Evolutionary conservation across 306 rosid genomes (phyloP).

Genomic region (Oemleria cerasiformis): DNA sequence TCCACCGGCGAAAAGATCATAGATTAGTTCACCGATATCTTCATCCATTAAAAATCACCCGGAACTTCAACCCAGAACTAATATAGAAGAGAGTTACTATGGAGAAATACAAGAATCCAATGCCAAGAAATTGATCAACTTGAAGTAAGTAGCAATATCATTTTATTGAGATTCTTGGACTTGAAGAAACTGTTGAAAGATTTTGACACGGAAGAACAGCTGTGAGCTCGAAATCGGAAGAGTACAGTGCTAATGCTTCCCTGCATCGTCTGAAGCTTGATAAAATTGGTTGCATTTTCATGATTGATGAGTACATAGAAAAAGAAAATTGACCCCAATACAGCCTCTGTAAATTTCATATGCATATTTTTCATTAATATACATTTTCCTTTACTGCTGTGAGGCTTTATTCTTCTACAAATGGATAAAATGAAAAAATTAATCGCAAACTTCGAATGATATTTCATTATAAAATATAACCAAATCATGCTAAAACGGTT

Average conservation of each 20-base stretch:
- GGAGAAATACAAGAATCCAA: not conserved
- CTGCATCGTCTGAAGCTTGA: constrained; percentile 4
- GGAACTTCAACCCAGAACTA: constrained; percentile 26
- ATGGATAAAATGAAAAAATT: too few species aligned
- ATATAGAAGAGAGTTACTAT: not conserved
- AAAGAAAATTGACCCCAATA: constrained; percentile 13
- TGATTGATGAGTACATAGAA: constrained; percentile 9
- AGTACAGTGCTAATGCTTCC: constrained; percentile 1
- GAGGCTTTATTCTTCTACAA: not conserved
- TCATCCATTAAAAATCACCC: constrained; percentile 7
- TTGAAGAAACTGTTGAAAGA: constrained; percentile 13
- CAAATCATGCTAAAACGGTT: too few species aligned
- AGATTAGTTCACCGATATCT: constrained; percentile 39
- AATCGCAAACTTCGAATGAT: too few species aligned
- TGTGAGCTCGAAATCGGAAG: constrained; percentile 13
- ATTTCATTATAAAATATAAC: too few species aligned
- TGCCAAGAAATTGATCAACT: constrained; percentile 5
- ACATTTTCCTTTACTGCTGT: not conserved
- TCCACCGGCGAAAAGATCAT: constrained; percentile 92
- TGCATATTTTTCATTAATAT: not conserved
- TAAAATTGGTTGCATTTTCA: constrained; percentile 16
- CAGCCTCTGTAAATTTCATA: constrained; percentile 47
- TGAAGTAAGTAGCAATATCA: constrained; percentile 14
- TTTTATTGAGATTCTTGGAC: constrained; percentile 21
- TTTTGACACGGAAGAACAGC: constrained; percentile 2